These are phyloP conservation scores for Buxus sempervirens DNA, from an alignment of 164 flowering plant species.

Conservation along the genomic window DNA sequence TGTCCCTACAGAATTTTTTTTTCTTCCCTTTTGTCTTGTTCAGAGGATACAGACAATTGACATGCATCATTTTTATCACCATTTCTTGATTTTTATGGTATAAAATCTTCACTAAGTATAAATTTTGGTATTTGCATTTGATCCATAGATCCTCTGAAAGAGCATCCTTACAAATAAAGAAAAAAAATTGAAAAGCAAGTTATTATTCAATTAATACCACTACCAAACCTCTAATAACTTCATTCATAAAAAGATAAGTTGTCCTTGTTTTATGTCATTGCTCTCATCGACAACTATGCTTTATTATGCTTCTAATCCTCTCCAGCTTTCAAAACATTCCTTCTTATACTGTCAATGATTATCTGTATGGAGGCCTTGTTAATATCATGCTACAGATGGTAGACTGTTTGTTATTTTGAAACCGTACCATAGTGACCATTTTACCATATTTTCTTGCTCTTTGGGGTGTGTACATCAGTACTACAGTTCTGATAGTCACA, in stretches of 20 bases:
- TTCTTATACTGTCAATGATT: no score
- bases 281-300: constrained; percentile 22
- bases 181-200: constrained; percentile 7
- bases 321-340: constrained; percentile 10
- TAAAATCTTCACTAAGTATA: constrained; percentile 5
- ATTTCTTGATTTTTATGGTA: no score
- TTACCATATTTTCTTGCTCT: no score
- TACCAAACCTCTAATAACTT: neutral
- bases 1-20: neutral
- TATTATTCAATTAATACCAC: constrained; percentile 4
- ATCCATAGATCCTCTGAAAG: constrained; percentile 1
- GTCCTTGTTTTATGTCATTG: neutral
- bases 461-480: no score
- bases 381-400: no score
- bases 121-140: constrained; percentile 4
- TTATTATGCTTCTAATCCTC: constrained; percentile 19
- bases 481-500: no score
- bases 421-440: no score
- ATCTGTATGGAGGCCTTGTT: no score
- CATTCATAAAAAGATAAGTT: constrained; percentile 1
- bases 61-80: constrained; percentile 14
- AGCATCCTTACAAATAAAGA: neutral
- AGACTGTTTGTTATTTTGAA: no score
- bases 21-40: no score
- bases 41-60: constrained; percentile 10